Conservation (phyloP, 352 stramenopile genomes). For the Blastocystis hominis region DNA sequence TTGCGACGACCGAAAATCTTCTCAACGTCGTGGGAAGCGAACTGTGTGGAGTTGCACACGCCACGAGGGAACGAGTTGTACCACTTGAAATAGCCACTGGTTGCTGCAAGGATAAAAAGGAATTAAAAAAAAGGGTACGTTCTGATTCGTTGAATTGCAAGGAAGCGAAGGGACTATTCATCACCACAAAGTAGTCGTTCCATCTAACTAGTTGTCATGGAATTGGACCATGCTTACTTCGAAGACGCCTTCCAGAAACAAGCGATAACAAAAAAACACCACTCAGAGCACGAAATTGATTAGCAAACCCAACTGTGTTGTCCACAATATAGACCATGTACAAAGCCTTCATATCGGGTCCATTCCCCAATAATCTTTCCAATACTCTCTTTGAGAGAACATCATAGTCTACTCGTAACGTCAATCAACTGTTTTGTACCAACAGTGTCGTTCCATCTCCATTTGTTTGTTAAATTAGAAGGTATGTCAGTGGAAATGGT, state of each 20-base stretch:
- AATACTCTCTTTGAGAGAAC: not conserved
- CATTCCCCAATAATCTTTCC: not conserved
- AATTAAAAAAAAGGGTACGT: not conserved
- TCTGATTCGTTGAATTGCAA: not conserved
- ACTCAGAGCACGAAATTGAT: slow-evolving; percentile 8
- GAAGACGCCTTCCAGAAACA: not conserved
- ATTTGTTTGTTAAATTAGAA: not conserved
- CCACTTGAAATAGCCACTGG: not conserved
- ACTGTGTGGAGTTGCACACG: not conserved
- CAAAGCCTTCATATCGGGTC: not conserved
- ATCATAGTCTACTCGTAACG: not conserved
- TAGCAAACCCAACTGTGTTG: slow-evolving; percentile 30
- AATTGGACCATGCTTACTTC: not conserved
- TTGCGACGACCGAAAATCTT: slow-evolving; percentile 4
- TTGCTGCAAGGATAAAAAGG: not conserved
- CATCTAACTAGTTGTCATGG: not conserved
- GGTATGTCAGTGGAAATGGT: not conserved
- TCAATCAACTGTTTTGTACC: not conserved
- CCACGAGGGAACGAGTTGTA: not conserved
- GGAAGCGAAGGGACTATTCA: not conserved
- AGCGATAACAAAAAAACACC: slow-evolving; percentile 10
- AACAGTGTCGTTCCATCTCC: not conserved
- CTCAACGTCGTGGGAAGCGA: not conserved
- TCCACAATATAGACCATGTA: slow-evolving; percentile 32
- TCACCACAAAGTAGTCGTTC: slow-evolving; percentile 23